Base-by-base conservation (phyloP, 2,329 filamentous ascomycete species). In the Dothidotthia symphoricarpi region DNA sequence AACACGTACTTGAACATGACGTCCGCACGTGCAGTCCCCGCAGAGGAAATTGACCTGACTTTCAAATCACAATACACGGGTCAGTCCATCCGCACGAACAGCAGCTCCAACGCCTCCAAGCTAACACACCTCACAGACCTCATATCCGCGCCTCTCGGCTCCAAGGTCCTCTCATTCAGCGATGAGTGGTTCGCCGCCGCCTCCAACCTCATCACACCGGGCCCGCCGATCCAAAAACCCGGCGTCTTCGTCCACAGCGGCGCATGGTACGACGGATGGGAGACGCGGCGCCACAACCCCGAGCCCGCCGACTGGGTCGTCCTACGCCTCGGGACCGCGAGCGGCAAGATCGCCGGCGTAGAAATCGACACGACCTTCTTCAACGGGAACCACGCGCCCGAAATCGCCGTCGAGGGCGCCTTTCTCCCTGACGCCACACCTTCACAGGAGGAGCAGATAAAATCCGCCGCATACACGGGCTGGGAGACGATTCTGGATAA, bases 341-440 rank as follows among this genome's bases (percentile, higher is more conserved):
- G 82, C 2, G 87, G 86, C 31, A 83, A 75, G 12, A 78, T 91
- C 17, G 76, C 79, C 43, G 87, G 87, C 12, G 72, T 90, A 31
- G 87, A 91, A 69, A 76, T 91, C 47, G 86, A 91, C 68, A 91
- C 87, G 3, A 81, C 85, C 33, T 87, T 83, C 71, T 93, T 91
- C 75, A 82, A 78, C 43, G 87, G 87, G 43, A 91, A 91, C 69
- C 83, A 91, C 60, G 87, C 86, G 6, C 86, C 86, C 1, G 83
- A 82, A 49, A 80, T 90, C 57, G 86, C 82, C 0, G 83, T 93
- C 13, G 82, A 91, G 63, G 87, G 85, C 30, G 81, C 81, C 63
- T 88, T 88, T 69, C 41, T 55, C 13, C 78, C 73, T 49, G 31
- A 47, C 16, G 39, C 12, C 4, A 69, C 71, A 19, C 70, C 77